These are phyloP conservation scores for Fusarium compactum DNA, from an alignment of 2,329 filamentous ascomycete species.

Conservation along the genomic window DNA sequence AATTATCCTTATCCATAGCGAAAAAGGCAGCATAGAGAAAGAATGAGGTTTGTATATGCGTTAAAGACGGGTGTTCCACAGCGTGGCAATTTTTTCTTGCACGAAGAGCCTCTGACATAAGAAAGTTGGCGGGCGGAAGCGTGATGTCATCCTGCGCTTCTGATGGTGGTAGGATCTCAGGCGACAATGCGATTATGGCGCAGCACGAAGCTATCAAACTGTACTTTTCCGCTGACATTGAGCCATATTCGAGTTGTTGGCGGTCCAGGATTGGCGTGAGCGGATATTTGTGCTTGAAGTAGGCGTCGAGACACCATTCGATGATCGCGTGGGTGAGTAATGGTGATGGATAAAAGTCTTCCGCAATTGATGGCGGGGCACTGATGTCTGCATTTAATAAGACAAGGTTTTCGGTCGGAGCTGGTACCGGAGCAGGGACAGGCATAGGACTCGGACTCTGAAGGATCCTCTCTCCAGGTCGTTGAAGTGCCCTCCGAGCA, in stretches of 20 bases:
- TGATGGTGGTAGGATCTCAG: constrained; percentile 42
- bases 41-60: constrained; percentile 50
- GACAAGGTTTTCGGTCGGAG: too few species aligned
- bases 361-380: fast-evolving
- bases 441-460: background rate
- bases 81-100: constrained; percentile 43
- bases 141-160: constrained; percentile 2
- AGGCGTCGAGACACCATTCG: constrained; percentile 47
- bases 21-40: constrained; percentile 51
- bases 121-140: constrained; percentile 38
- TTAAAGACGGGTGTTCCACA: constrained; percentile 46
- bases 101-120: constrained; percentile 48
- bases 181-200: constrained; percentile 46
- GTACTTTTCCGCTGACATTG: constrained; percentile 41
- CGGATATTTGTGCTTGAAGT: constrained; percentile 52
- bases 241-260: constrained; percentile 21
- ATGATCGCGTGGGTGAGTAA: constrained; percentile 32
- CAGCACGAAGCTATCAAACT: constrained; percentile 48
- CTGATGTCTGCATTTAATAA: too few species aligned
- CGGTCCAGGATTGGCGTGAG: constrained; percentile 51
- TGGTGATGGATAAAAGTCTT: background rate
- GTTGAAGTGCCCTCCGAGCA: background rate
- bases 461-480: background rate
- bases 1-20: constrained; percentile 50
- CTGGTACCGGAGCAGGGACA: background rate